Evolutionary conservation across 805 yeast species (phyloP).

Genomic region (Wickerhamomyces chambardii): DNA sequence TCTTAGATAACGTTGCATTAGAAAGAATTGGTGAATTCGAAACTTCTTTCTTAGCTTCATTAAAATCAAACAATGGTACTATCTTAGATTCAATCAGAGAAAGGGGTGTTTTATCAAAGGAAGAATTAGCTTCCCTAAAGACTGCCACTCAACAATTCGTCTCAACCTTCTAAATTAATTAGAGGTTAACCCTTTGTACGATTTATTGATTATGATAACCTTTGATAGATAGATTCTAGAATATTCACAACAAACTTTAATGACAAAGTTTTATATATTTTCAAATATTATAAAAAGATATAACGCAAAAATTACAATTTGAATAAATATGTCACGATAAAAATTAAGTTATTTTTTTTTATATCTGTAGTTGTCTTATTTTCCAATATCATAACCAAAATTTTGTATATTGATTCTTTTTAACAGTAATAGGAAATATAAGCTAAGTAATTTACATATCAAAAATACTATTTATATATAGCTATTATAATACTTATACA

Average conservation of each 20-base stretch:
- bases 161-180: constrained; percentile 74
- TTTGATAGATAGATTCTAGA: not conserved
- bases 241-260: not conserved
- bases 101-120: constrained; percentile 87
- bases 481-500: too few relatives aligned
- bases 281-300: not conserved
- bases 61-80: constrained; percentile 83
- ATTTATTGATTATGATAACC: too few relatives aligned
- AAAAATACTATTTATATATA: too few relatives aligned
- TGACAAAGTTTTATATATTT: too few relatives aligned
- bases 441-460: too few relatives aligned
- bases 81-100: constrained; percentile 77
- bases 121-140: constrained; percentile 79
- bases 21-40: constrained; percentile 88
- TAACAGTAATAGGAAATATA: too few relatives aligned
- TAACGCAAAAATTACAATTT: not conserved
- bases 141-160: constrained; percentile 87
- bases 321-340: not conserved
- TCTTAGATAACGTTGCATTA: constrained; percentile 79
- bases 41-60: constrained; percentile 83
- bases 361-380: too few relatives aligned
- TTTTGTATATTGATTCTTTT: too few relatives aligned
- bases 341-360: too few relatives aligned
- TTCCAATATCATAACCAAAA: too few relatives aligned
- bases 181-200: too few relatives aligned